Evolutionary conservation across 192 early-diverging fungal genomes (phyloP), one percentile per base, ranked within the genome.

Genomic region (Phlyctochytrium bullatum): DNA sequence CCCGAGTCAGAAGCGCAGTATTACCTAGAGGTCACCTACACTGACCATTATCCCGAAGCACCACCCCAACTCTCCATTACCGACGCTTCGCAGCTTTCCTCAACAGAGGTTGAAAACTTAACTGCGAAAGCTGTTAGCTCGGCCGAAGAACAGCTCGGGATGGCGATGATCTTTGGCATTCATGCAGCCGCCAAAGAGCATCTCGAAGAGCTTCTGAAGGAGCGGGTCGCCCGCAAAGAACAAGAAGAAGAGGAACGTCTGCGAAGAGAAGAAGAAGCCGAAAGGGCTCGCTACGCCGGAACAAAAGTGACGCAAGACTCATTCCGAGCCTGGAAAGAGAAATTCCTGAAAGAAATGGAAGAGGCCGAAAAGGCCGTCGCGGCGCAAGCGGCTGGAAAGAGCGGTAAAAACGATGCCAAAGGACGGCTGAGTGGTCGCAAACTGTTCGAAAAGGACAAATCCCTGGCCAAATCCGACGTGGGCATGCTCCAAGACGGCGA

Each of bases 121-220:
- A 3, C 23, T 31, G 61, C 28, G 35, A 54, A 69, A 14, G n/a
- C 75, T 6, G 36, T 32, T 16, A 61, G 57, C 34, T 33, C 33
- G 23, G 73, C 74, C 20, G 88, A 91, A 56, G 86, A 91, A 50
- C 86, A 85, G 67, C 67, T 94, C 54, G 95, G 95, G 25, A 95
- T 96, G 91, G 92, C 87, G 36, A 94, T 95, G 91, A 84, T 93
- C 27, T 98, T 98, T 72, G 85, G 86, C 28, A 82, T 98, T 82
- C 88, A 84, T 2, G 80, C 89, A 1, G 70, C 77, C 1, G 80
- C 93, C 17, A 92, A 92, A 68, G 96, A 98, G 65, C 69, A 67
- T 0, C 65, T 93, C 28, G 87, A 84, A 54, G 74, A 84, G 52
- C 68, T 89, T 31, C 79, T 95, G 1, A 16, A 63, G 6, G 80